Conservation (phyloP, 768 basidiomycete species). For the Xerocomus potaroensis region DNA sequence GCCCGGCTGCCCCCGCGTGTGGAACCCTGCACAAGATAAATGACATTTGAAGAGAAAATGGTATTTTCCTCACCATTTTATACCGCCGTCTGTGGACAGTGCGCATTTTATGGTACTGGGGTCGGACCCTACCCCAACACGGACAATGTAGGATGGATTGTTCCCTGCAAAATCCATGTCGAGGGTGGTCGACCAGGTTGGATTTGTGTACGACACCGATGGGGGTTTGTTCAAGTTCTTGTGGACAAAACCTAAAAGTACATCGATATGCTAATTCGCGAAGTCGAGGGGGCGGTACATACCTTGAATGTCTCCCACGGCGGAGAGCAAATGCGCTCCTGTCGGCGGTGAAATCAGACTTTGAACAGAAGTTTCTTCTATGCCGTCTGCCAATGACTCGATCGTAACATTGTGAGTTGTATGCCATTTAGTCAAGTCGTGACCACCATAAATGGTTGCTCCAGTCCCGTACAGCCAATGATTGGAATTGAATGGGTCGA, state of each 20-base stretch:
- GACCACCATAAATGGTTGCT: constrained; percentile 57
- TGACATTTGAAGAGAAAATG: no score
- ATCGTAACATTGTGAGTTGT: constrained; percentile 52
- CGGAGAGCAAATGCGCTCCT: constrained; percentile 55
- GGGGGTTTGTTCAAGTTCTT: neutral
- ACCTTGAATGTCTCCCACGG: constrained; percentile 44
- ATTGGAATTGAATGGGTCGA: constrained; percentile 65
- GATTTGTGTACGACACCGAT: constrained; percentile 3
- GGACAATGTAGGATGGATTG: constrained; percentile 4
- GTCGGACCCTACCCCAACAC: constrained; percentile 1
- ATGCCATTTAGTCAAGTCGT: constrained; percentile 57
- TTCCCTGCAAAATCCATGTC: constrained; percentile 14
- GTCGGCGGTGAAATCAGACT: constrained; percentile 57
- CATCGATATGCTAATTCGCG: neutral
- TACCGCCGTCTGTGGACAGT: constrained; percentile 9
- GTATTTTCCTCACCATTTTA: constrained; percentile 2
- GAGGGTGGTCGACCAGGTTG: constrained; percentile 2
- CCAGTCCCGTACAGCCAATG: constrained; percentile 74
- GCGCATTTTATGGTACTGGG: constrained; percentile 3
- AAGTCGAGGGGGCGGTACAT: neutral
- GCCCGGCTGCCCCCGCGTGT: constrained; percentile 5
- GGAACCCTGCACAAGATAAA: constrained; percentile 4
- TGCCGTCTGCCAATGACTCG: constrained; percentile 56
- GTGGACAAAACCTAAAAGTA: constrained; percentile 9
- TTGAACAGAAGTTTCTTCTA: constrained; percentile 60